Evolutionary conservation across 192 early-diverging fungal genomes (phyloP).

Genomic region (Podila verticillata): DNA sequence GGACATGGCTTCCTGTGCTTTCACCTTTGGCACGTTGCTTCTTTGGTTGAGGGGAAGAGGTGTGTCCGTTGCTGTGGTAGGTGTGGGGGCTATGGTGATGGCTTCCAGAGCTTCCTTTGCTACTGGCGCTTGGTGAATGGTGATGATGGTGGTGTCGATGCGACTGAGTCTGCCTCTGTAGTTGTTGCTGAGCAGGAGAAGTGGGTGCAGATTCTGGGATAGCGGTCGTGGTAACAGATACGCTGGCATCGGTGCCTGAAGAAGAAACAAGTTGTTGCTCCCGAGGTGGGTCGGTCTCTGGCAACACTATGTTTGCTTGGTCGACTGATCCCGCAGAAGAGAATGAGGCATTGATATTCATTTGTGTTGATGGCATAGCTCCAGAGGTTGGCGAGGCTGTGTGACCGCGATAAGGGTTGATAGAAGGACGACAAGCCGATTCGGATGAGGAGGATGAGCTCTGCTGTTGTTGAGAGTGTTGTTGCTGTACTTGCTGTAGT

Average conservation of each 20-base stretch:
- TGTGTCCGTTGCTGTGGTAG: not conserved
- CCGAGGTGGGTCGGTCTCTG: too few species aligned
- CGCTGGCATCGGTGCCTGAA: not conserved
- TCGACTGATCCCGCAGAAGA: constrained; percentile 7
- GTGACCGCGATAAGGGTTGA: constrained; percentile 17
- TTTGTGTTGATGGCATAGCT: constrained; percentile 13
- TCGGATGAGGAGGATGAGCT: constrained; percentile 11
- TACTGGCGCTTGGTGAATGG: not conserved
- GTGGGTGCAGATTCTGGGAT: not conserved
- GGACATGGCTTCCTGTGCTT: not conserved
- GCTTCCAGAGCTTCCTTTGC: not conserved
- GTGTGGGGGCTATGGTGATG: not conserved
- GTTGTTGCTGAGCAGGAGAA: not conserved
- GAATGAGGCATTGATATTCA: constrained; percentile 39
- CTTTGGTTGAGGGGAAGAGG: constrained; percentile 2
- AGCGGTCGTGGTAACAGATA: not conserved
- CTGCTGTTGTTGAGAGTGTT: not conserved
- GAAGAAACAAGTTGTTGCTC: not conserved
- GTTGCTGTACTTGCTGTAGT: not conserved
- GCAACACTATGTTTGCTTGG: not conserved
- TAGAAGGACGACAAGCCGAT: constrained; percentile 29
- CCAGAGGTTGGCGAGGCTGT: constrained; percentile 14
- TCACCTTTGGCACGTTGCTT: constrained; percentile 20
- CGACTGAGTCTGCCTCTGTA: not conserved
- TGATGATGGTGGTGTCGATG: not conserved